phyloP scores from a whole-genome alignment of 2,329 filamentous ascomycete species.

The Calcarisporium arbuscula region DNA sequence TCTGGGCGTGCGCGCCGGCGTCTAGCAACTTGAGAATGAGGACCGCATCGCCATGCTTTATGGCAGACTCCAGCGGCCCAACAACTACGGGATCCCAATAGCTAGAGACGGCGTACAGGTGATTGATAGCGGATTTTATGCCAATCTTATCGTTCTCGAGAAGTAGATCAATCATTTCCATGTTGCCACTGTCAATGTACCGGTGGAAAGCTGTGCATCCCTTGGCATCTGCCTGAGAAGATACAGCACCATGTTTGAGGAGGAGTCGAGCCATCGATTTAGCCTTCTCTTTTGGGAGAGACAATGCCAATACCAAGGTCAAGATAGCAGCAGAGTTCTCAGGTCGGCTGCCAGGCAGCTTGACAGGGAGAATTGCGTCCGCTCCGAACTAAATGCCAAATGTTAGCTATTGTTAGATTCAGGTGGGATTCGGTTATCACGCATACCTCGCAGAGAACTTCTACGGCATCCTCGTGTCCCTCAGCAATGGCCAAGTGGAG shows the following conservation, averaged over 20 bases:
- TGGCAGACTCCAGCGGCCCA: slow-evolving; percentile 53
- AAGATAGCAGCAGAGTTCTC: slow-evolving; percentile 56
- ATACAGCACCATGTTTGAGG: slow-evolving; percentile 64
- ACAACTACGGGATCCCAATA: slow-evolving; percentile 30
- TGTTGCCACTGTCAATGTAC: slow-evolving; percentile 46
- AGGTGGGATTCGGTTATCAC: too few species aligned
- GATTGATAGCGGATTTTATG: slow-evolving; percentile 59
- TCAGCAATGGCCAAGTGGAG: slow-evolving; percentile 73
- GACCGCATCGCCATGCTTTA: slow-evolving; percentile 43
- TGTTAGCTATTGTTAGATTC: slow-evolving; percentile 6
- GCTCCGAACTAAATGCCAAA: slow-evolving; percentile 62
- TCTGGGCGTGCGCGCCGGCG: slow-evolving; percentile 50
- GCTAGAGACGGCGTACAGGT: slow-evolving; percentile 43
- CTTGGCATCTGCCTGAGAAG: slow-evolving; percentile 62
- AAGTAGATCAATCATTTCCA: slow-evolving; percentile 41
- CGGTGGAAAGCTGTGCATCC: slow-evolving; percentile 62
- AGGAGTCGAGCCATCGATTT: slow-evolving; percentile 59
- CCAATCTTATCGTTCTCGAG: slow-evolving; percentile 53
- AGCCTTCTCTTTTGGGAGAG: slow-evolving; percentile 56
- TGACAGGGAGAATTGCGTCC: slow-evolving; percentile 69
- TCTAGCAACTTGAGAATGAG: slow-evolving; percentile 56
- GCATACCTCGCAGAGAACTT: slow-evolving; percentile 56
- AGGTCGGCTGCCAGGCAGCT: slow-evolving; percentile 47
- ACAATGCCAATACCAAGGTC: slow-evolving; percentile 61
- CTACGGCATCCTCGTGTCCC: slow-evolving; percentile 64